phyloP scores from a whole-genome alignment of 2,329 filamentous ascomycete species.

The Pestalotiopsis sp. region DNA sequence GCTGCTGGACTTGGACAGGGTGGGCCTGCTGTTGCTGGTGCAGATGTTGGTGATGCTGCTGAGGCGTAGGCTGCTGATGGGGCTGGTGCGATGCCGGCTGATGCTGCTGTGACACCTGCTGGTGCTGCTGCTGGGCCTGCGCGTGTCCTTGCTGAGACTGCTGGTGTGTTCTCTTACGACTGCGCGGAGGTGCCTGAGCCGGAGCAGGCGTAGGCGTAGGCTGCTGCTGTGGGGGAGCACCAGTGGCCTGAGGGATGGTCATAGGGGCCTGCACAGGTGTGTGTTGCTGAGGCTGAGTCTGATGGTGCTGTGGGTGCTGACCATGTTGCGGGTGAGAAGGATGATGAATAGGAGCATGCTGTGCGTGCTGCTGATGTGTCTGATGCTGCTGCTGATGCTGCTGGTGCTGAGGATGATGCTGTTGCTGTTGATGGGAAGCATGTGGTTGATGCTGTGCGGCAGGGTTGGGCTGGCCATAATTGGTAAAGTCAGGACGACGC shows the following conservation, averaged over 20 bases:
- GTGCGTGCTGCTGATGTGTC: conserved; percentile 34
- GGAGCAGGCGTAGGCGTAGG: conserved; percentile 34
- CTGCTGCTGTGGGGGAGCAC: conserved; percentile 34
- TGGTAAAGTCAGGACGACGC: conserved; percentile 45
- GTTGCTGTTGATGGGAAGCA: conserved; percentile 31
- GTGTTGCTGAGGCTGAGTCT: conserved; percentile 31
- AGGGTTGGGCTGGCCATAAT: conserved; percentile 29
- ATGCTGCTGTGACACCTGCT: conserved; percentile 21
- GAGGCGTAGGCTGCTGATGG: conserved; percentile 30
- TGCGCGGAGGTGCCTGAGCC: conserved; percentile 27
- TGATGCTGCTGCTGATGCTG: conserved; percentile 23
- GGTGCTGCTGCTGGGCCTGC: conserved; percentile 25
- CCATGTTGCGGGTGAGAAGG: conserved; percentile 26
- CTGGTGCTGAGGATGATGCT: conserved; percentile 36
- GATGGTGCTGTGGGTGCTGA: conserved; percentile 26
- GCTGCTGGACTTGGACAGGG: conserved; percentile 29
- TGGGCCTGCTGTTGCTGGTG: conserved; percentile 28
- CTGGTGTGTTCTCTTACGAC: conserved; percentile 32
- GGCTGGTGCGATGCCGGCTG: conserved; percentile 26
- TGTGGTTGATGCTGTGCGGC: conserved; percentile 35
- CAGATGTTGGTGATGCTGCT: conserved; percentile 24
- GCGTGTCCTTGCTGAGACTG: conserved; percentile 22
- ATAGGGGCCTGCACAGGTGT: conserved; percentile 37
- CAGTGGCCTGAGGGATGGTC: conserved; percentile 33
- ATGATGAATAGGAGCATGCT: conserved; percentile 29